Evolutionary conservation across 2,329 filamentous ascomycete species (phyloP).

Genomic region (Penicillium sp.): DNA sequence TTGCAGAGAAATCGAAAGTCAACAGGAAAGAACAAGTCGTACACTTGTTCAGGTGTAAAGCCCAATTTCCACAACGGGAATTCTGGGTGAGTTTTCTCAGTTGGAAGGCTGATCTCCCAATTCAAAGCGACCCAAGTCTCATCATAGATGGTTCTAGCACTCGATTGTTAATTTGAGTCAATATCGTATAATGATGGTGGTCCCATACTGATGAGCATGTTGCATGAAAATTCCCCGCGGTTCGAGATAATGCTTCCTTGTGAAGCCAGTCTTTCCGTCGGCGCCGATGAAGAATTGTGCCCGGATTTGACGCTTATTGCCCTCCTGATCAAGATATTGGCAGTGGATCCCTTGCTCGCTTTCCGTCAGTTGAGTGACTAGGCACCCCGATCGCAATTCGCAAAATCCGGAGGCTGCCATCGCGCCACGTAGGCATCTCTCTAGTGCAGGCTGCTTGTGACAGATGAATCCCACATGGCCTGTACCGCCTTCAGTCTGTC

Average conservation of each 20-base stretch:
- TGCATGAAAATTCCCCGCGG: constrained; percentile 46
- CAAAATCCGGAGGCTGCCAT: constrained; percentile 16
- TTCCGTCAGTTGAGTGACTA: constrained; percentile 21
- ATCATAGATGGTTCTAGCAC: constrained; percentile 22
- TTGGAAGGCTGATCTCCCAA: constrained; percentile 32
- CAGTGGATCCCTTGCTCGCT: constrained; percentile 21
- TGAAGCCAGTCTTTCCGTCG: constrained; percentile 54
- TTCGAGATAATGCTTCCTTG: constrained; percentile 53
- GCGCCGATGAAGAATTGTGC: constrained; percentile 47
- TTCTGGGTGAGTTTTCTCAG: constrained; percentile 29
- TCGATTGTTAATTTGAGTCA: no score
- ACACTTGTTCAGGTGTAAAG: constrained; percentile 33
- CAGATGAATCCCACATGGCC: constrained; percentile 36
- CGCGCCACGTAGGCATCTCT: constrained; percentile 28
- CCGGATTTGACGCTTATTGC: constrained; percentile 22
- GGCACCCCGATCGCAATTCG: constrained; percentile 24
- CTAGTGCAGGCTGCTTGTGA: constrained; percentile 37
- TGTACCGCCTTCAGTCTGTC: constrained; percentile 33
- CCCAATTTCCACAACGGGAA: constrained; percentile 33
- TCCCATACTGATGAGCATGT: constrained; percentile 23
- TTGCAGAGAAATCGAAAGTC: constrained; percentile 28
- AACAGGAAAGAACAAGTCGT: constrained; percentile 34
- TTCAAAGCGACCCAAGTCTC: constrained; percentile 37
- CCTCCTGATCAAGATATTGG: constrained; percentile 27
- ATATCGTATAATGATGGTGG: no score